Percentiles rank a stretch among this genome's conserved stretches.
Conservation (phyloP, 2,329 filamentous ascomycete genomes). For the Daldinia eschscholtzii region DNA sequence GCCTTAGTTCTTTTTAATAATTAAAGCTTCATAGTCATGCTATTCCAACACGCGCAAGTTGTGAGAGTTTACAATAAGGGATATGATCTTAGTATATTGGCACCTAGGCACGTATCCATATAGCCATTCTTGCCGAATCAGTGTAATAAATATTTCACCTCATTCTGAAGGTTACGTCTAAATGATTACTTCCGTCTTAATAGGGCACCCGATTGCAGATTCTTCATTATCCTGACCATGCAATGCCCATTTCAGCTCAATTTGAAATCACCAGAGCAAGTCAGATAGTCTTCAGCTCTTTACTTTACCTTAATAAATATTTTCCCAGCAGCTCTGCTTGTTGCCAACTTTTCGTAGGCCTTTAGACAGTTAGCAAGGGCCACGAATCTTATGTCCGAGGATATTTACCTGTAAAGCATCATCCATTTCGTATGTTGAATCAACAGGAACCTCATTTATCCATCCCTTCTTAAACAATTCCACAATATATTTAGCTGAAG, state of each 20-base stretch:
- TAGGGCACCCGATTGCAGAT: not conserved
- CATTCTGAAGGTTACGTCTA: not conserved
- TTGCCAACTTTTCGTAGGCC: slow-evolving; percentile 1
- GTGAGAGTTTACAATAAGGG: not conserved
- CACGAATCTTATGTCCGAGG: not conserved
- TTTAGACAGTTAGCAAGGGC: not conserved
- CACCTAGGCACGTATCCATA: not conserved
- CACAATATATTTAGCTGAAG: not conserved
- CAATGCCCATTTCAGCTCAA: not conserved
- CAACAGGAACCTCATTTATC: not conserved
- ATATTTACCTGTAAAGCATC: not conserved
- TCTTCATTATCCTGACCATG: not conserved
- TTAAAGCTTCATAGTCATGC: not conserved
- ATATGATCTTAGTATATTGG: not conserved
- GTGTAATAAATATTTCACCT: not conserved
- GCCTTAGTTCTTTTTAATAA: slow-evolving; percentile 6
- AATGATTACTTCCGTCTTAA: not conserved
- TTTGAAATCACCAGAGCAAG: not conserved
- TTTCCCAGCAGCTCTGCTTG: not conserved
- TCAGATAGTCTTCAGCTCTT: no score
- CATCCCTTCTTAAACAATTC: not conserved
- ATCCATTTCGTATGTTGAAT: not conserved
- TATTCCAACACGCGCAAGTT: not conserved
- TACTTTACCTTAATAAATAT: not conserved
- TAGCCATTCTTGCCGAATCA: not conserved